Evolutionary conservation across 805 yeast genomes (phyloP).

Genomic region (Saccharomycopsis synnaedendra): DNA sequence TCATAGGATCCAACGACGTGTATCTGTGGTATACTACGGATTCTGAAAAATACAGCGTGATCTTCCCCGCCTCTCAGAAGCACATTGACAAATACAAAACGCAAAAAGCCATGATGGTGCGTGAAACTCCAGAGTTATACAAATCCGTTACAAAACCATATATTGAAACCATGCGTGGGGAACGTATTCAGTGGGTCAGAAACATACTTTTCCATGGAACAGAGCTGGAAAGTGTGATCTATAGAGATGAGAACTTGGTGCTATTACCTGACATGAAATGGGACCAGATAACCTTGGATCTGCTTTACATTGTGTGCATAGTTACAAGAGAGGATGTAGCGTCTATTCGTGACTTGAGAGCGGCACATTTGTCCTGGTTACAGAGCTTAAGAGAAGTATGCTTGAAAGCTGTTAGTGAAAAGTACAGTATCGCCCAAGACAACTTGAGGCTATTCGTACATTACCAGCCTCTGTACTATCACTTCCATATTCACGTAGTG

Average conservation of each 20-base stretch:
- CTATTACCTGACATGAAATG: conserved; percentile 94
- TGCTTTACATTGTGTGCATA: conserved; percentile 70
- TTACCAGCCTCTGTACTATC: conserved; percentile 94
- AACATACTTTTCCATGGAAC: conserved; percentile 74
- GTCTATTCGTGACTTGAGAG: conserved; percentile 60
- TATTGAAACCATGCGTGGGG: conserved; percentile 65
- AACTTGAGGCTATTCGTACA: conserved; percentile 73
- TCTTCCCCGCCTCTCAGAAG: conserved; percentile 81
- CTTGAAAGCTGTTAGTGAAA: conserved; percentile 30
- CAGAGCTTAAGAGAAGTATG: conserved; percentile 35
- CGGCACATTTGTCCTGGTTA: conserved; percentile 48
- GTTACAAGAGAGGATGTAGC: conserved; percentile 58
- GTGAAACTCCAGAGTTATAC: conserved; percentile 79
- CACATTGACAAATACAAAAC: conserved; percentile 70
- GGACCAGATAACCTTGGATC: conserved; percentile 63
- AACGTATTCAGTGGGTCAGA: conserved; percentile 78
- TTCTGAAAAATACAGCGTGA: conserved; percentile 59
- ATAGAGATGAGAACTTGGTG: conserved; percentile 47
- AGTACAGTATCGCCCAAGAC: conserved; percentile 38
- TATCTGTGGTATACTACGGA: conserved; percentile 67
- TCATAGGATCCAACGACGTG: conserved; percentile 63
- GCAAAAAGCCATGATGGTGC: conserved; percentile 48
- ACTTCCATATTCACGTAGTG: conserved; percentile 87
- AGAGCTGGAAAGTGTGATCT: conserved; percentile 73
- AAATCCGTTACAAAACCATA: conserved; percentile 53